Percentiles rank a stretch among this genome's conserved stretches.
Conservation (phyloP, 257 asterid genomes). For the Voacanga thouarsii region DNA sequence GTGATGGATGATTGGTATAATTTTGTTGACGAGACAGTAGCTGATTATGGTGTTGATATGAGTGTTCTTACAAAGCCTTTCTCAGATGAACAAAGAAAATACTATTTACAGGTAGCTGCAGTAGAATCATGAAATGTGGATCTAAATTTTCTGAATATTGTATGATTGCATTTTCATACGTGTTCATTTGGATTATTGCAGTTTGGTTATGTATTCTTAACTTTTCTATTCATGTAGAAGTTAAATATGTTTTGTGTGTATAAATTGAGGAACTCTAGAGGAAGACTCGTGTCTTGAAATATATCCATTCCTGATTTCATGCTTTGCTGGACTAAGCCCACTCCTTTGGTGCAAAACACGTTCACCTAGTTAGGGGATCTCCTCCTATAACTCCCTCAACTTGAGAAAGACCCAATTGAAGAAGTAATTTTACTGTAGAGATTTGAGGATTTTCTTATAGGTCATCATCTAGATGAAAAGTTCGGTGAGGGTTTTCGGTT, state of each 20-base stretch:
- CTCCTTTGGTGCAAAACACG: background rate
- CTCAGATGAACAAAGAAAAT: slow-evolving; percentile 66
- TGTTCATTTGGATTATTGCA: background rate
- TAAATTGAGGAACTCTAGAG: background rate
- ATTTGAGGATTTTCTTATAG: background rate
- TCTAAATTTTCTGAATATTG: background rate
- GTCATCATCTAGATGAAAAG: background rate
- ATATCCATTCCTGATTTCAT: background rate
- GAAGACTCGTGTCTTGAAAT: background rate
- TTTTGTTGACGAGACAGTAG: slow-evolving; percentile 63
- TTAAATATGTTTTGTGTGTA: background rate
- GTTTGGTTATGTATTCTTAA: background rate
- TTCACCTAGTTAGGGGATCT: background rate
- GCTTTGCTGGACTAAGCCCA: background rate
- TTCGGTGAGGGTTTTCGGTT: background rate
- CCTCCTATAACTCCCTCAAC: background rate
- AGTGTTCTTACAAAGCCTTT: slow-evolving; percentile 67
- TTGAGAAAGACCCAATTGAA: background rate
- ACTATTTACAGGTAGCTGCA: slow-evolving; percentile 72
- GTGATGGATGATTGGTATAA: slow-evolving; percentile 67
- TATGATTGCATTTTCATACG: background rate
- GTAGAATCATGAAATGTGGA: background rate
- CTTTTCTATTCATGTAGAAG: background rate
- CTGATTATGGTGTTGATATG: slow-evolving; percentile 87
- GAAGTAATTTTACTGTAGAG: background rate